phyloP scores from a whole-genome alignment of 1,284 basidiomycete species.

The Abortiporus biennis region DNA sequence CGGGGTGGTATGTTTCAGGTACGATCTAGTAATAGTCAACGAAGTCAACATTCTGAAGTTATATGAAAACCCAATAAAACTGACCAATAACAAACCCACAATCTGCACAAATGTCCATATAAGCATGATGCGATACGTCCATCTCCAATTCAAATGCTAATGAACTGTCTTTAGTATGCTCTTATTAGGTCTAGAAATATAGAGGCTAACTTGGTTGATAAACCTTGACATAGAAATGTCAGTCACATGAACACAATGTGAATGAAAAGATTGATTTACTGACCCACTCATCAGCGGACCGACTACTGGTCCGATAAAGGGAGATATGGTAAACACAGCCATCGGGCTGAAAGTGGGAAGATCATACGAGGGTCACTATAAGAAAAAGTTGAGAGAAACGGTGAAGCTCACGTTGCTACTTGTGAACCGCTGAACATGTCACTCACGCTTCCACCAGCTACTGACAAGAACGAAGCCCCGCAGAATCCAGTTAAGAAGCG shows the following conservation, averaged over 20 bases:
- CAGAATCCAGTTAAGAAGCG: slow-evolving; percentile 68
- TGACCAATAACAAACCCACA: slow-evolving; percentile 42
- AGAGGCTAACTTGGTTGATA: slow-evolving; percentile 34
- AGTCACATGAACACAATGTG: neutral
- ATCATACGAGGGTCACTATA: slow-evolving; percentile 7
- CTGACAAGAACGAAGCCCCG: slow-evolving; percentile 72
- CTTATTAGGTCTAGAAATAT: neutral
- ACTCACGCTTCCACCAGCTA: slow-evolving; percentile 75
- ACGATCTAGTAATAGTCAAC: slow-evolving; percentile 35
- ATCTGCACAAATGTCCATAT: slow-evolving; percentile 54
- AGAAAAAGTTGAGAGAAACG: neutral
- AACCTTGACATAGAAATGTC: slow-evolving; percentile 23
- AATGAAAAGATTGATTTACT: slow-evolving; percentile 16
- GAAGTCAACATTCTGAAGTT: no score
- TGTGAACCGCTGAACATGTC: slow-evolving; percentile 64
- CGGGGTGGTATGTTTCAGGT: slow-evolving; percentile 73
- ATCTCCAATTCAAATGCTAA: slow-evolving; percentile 64
- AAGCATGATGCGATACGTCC: slow-evolving; percentile 68
- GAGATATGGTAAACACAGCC: slow-evolving; percentile 66
- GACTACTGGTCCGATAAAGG: slow-evolving; percentile 71
- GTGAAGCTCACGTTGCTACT: slow-evolving; percentile 54
- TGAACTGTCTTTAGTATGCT: neutral
- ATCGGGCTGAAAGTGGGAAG: slow-evolving; percentile 51
- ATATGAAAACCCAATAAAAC: slow-evolving; percentile 12
- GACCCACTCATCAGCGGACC: slow-evolving; percentile 63